phyloP scores from a whole-genome alignment of 768 basidiomycete species.

The Tricholomella constricta region DNA sequence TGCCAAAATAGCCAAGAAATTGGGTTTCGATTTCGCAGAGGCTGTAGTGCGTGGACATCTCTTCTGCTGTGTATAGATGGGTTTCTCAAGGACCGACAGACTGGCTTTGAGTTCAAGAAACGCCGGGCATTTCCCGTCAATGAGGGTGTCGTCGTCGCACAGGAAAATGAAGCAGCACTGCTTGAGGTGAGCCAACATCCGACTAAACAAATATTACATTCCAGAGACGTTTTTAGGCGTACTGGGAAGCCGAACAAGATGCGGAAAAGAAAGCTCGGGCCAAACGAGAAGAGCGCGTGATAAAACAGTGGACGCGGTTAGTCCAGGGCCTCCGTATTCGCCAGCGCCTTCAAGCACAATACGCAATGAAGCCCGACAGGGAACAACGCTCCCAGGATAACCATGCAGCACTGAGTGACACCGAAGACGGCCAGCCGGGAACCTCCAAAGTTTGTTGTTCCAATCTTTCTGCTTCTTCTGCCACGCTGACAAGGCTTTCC shows the following conservation, averaged over 20 bases:
- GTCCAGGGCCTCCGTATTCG: constrained; percentile 88
- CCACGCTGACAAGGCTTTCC: constrained; percentile 2
- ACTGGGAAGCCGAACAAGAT: constrained; percentile 76
- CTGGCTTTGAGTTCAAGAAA: constrained; percentile 95
- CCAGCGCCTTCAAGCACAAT: constrained; percentile 79
- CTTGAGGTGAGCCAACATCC: constrained; percentile 60
- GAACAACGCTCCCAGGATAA: constrained; percentile 16
- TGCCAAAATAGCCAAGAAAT: constrained; percentile 83
- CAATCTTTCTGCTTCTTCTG: not conserved
- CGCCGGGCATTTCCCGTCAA: constrained; percentile 84
- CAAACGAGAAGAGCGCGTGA: constrained; percentile 75
- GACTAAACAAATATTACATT: constrained; percentile 3
- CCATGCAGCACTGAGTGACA: constrained; percentile 1
- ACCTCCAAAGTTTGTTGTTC: constrained; percentile 8
- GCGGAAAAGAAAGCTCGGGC: constrained; percentile 74
- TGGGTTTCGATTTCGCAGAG: constrained; percentile 91
- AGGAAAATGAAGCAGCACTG: constrained; percentile 71
- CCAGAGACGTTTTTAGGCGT: constrained; percentile 58
- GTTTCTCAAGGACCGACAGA: constrained; percentile 46
- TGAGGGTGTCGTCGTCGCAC: constrained; percentile 84
- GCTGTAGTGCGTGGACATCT: constrained; percentile 74
- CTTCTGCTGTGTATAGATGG: not conserved
- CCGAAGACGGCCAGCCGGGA: not conserved
- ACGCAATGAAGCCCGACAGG: constrained; percentile 42
- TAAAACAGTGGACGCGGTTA: constrained; percentile 88